Conservation (phyloP, 345 rosid genomes). For the Melaleuca quinquenervia region DNA sequence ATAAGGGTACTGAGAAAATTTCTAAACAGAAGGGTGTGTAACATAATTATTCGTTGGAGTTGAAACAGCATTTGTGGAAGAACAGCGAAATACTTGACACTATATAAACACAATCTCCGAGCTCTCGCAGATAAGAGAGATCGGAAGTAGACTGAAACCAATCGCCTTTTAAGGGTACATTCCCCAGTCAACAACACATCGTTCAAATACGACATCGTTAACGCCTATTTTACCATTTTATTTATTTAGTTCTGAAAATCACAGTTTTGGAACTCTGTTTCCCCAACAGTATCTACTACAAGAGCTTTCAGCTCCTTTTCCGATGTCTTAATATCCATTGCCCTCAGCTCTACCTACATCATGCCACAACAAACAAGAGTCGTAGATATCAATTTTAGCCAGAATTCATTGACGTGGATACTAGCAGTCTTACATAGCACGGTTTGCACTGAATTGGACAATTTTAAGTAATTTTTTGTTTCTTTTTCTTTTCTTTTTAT, state of each 20-base stretch:
- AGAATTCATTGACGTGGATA: too few species aligned
- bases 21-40: background rate
- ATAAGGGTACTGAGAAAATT: background rate
- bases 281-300: conserved; percentile 45
- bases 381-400: too few species aligned
- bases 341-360: conserved; percentile 47
- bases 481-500: too few species aligned
- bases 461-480: too few species aligned
- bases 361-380: background rate
- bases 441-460: too few species aligned
- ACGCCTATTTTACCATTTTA: background rate
- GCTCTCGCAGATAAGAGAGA: background rate
- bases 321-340: conserved; percentile 29
- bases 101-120: background rate
- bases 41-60: background rate
- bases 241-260: too few species aligned
- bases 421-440: too few species aligned
- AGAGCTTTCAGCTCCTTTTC: conserved; percentile 48
- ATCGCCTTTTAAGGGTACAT: background rate
- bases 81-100: background rate
- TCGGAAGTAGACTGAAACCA: background rate
- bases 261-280: conserved; percentile 17
- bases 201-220: background rate
- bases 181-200: background rate
- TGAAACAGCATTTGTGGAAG: rapidly evolving